phyloP scores from a whole-genome alignment of 495 filamentous ascomycete species.

The Aspergillus panamensis region DNA sequence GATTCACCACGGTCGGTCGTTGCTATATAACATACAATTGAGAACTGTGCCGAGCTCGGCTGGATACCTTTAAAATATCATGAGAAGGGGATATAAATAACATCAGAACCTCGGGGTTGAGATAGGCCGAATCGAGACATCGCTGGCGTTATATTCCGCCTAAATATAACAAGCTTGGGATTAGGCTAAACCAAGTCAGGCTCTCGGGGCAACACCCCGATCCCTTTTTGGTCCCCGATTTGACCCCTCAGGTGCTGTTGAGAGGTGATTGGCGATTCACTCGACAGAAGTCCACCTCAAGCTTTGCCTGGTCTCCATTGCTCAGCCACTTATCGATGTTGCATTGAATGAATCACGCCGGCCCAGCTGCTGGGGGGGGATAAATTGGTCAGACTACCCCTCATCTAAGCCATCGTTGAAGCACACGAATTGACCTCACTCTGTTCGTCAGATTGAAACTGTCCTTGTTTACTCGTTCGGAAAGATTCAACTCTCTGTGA shows the following conservation, averaged over 20 bases:
- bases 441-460: background rate
- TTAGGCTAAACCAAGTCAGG: slow-evolving; percentile 1
- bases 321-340: background rate
- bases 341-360: background rate
- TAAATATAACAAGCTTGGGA: background rate
- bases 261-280: background rate
- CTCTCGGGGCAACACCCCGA: background rate
- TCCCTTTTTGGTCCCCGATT: background rate
- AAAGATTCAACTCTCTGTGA: background rate
- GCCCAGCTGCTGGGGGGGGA: background rate
- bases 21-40: too few relatives aligned
- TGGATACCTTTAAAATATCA: too few relatives aligned
- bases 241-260: background rate
- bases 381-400: background rate
- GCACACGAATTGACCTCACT: background rate
- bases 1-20: too few relatives aligned
- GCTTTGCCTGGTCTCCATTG: background rate
- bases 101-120: background rate
- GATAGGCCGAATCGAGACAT: too few relatives aligned
- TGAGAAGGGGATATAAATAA: too few relatives aligned
- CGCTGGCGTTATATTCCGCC: background rate
- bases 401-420: background rate
- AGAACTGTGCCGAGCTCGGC: too few relatives aligned
- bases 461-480: background rate
- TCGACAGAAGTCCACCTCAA: background rate